These are phyloP conservation scores for Suillus fuscotomentosus DNA, from an alignment of 768 basidiomycete genomes.

Conservation along the genomic window DNA sequence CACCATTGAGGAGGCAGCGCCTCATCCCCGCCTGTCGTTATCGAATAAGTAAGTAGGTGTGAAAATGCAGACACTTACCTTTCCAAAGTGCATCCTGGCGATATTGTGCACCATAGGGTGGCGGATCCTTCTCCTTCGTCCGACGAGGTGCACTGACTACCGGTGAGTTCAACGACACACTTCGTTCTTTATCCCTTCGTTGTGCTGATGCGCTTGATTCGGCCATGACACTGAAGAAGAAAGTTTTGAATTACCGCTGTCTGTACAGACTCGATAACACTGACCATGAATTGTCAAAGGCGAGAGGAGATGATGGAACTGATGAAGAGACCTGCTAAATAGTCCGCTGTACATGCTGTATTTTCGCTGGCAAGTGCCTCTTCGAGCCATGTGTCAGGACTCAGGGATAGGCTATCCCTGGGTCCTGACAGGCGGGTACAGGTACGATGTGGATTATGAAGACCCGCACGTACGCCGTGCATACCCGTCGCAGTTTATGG, in stretches of 20 bases:
- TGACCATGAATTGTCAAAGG: neutral
- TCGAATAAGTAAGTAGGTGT: neutral
- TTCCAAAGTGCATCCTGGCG: neutral
- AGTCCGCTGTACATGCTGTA: neutral
- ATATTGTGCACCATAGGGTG: neutral
- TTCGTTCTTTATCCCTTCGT: neutral
- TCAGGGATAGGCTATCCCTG: too few species aligned
- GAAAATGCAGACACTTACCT: neutral
- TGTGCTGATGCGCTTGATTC: neutral
- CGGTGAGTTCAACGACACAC: neutral
- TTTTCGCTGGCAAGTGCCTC: too few species aligned
- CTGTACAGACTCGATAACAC: too few species aligned
- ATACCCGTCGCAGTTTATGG: too few species aligned
- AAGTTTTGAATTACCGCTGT: neutral
- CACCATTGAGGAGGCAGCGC: neutral
- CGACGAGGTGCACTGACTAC: neutral
- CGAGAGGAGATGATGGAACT: neutral
- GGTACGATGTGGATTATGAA: too few species aligned
- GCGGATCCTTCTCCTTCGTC: neutral
- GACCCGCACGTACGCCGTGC: too few species aligned
- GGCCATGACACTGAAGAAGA: neutral
- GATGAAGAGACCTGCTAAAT: neutral
- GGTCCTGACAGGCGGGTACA: too few species aligned
- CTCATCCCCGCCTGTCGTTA: neutral
- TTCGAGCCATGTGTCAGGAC: too few species aligned